Percentiles rank a stretch among this genome's conserved stretches.
phyloP scores from a whole-genome alignment of 176 grass and related monocot genomes.

The Triticum dicoccoides region DNA sequence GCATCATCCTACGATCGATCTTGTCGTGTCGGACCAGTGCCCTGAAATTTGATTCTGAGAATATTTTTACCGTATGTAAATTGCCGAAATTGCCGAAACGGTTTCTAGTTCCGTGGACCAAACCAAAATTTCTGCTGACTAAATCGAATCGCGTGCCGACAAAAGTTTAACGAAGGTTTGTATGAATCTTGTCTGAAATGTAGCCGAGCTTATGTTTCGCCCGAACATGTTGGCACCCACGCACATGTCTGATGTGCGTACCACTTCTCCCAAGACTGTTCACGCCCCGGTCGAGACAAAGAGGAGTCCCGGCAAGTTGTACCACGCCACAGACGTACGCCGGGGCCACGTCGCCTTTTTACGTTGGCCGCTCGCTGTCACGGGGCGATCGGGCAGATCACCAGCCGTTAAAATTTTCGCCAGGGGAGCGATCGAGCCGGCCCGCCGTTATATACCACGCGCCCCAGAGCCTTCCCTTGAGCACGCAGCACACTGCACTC shows the following conservation, averaged over 20 bases:
- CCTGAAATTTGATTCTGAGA: too few relatives aligned
- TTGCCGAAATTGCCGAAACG: too few relatives aligned
- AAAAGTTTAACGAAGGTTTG: too few relatives aligned
- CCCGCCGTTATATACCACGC: neutral
- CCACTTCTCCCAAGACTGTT: neutral
- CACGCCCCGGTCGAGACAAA: neutral
- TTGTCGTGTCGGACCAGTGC: too few relatives aligned
- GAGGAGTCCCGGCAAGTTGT: neutral
- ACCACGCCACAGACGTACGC: neutral
- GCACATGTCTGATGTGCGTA: neutral
- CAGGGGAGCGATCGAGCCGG: neutral
- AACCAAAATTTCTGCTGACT: too few relatives aligned
- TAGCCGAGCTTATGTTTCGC: neutral
- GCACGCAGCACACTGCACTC: neutral
- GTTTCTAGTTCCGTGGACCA: too few relatives aligned
- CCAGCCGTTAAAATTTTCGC: conserved; percentile 1
- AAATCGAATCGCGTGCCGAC: too few relatives aligned
- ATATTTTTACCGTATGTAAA: too few relatives aligned
- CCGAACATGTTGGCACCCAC: neutral
- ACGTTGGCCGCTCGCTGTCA: conserved; percentile 24
- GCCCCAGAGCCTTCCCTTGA: neutral
- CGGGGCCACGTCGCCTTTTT: neutral
- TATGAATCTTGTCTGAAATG: too few relatives aligned
- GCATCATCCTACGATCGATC: too few relatives aligned
- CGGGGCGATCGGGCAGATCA: neutral